Base-by-base conservation (phyloP, 768 basidiomycete species). In the Trametes sanguinea region DNA sequence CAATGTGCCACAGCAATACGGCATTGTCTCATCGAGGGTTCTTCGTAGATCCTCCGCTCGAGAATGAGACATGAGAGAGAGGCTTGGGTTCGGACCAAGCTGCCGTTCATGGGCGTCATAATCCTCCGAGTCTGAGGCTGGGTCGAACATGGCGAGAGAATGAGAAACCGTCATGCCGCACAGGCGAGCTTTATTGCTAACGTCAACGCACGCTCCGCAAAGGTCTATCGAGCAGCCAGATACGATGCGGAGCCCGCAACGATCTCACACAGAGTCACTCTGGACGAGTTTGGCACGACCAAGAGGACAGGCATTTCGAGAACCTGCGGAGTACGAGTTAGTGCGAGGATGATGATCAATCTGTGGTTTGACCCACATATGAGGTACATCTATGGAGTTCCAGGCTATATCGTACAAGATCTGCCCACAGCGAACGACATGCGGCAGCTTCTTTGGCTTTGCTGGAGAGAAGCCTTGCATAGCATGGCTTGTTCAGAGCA, bases 231-330 rank as follows among this genome's bases (percentile, higher is more conserved):
- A 13, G 17, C 5, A 6, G 40, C 16, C 17, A 35, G 32, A 7
- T 56, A 17, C 29, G 27, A 29, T 40, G 17, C 44, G 32, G 6
- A 22, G 10, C 44, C 37, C 45, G n/a, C 17, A 16, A 13, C 32
- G 33, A 33, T 47, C 55, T 39, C 57, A 59, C 57, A 59, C 57
- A 59, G 57, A 59, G 57, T 59, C 57, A 59, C 40, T 17, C n/a
- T 43, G 14, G 40, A 59, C 57, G 8, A 6, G 30, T 59, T 51
- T 22, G 57, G 57, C 27, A 5, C 22, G 51, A 2, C 27, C 22
- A 40, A 10, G 37, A 13, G 51, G 37, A 13, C 27, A 29, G 11
- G 27, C 8, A 30, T 42, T 56, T 56, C 54, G 54, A 56, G 54
- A 45, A 56, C n/a, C 33, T 53, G 51, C 51, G 54, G 43, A 56